phyloP scores from a whole-genome alignment of 768 basidiomycete genomes.

The Rhodocollybia butyracea region DNA sequence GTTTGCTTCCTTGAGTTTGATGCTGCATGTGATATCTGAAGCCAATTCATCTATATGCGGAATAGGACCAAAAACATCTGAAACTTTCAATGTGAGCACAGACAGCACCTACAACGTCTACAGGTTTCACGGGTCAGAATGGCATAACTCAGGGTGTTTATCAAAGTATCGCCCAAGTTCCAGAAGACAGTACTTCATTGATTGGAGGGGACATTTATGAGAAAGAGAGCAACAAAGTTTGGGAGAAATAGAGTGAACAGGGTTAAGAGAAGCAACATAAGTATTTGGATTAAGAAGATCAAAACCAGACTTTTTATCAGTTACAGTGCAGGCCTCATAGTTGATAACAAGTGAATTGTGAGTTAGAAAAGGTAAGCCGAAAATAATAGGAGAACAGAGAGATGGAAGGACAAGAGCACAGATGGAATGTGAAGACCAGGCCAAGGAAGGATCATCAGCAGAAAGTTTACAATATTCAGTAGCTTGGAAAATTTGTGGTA shows the following conservation, averaged over 20 bases:
- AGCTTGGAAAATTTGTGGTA: neutral
- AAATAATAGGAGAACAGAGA: slow-evolving; percentile 18
- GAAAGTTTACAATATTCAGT: neutral
- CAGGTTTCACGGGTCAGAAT: neutral
- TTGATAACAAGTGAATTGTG: slow-evolving; percentile 32
- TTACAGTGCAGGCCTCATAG: slow-evolving; percentile 12
- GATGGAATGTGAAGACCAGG: neutral
- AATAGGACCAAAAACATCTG: slow-evolving; percentile 17
- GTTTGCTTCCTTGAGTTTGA: slow-evolving; percentile 19
- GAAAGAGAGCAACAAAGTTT: too few relatives aligned
- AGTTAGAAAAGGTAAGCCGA: slow-evolving; percentile 30
- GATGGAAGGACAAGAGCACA: neutral
- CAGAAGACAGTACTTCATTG: neutral
- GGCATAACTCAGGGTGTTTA: neutral
- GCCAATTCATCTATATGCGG: slow-evolving; percentile 21
- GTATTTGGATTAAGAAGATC: slow-evolving; percentile 2
- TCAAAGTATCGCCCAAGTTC: neutral
- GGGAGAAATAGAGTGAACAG: too few relatives aligned
- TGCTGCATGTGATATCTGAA: slow-evolving; percentile 10
- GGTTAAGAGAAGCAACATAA: neutral
- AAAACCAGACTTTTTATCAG: slow-evolving; percentile 12
- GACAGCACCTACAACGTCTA: neutral
- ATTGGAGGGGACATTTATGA: neutral
- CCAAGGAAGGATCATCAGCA: neutral
- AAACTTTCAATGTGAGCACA: slow-evolving; percentile 9